Evolutionary conservation across 2,329 filamentous ascomycete species (phyloP), one percentile per base, ranked within the genome.

Genomic region (Davidsoniella virescens): DNA sequence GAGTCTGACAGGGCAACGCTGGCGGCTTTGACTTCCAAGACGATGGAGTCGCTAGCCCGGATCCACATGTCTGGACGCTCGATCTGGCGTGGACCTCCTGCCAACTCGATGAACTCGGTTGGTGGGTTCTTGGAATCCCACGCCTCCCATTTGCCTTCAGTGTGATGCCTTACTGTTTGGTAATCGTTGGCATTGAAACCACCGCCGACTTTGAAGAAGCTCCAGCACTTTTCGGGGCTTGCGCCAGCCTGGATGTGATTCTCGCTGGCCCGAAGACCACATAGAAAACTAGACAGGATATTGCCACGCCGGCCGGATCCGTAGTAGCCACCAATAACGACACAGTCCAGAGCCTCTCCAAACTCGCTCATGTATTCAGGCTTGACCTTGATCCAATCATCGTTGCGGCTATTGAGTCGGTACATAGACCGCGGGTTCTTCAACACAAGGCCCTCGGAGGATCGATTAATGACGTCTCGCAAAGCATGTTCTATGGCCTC

Each of bases 361-460:
- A 92, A 94, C 55, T 94, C 90, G 2, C 81, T 81, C 88, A 96
- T 95, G 63, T 98, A 98, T 56, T 98, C 92, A 1, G 92, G 92
- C 60, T 98, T 98, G 7, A 98, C 88, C 62, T 98, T 98, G 66
- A 95, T 82, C 92, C 92, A 98, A 64, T 94, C 86, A 58, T 94
- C 85, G 59, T 93, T 92, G 44, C 92, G 82, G 57, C 86, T 84
- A 60, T 94, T 94, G 8, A 96, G 72, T 5, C 78, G 75, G 62
- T 98, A 98, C 59, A 78, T 74, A 0, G 88, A 94, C 4, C 82
- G 74, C 6, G 92, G 92, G 55, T 94, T 96, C 68, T 98, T 98
- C 48, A 96, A 67, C 0, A 98, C 87, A 0, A 96, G 70, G 1
- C 92, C 92, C 63, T 96, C 92, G 0, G 84, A 90, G 0, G 85